phyloP scores from a whole-genome alignment of 2,329 filamentous ascomycete genomes.

The Remersonia thermophila region DNA sequence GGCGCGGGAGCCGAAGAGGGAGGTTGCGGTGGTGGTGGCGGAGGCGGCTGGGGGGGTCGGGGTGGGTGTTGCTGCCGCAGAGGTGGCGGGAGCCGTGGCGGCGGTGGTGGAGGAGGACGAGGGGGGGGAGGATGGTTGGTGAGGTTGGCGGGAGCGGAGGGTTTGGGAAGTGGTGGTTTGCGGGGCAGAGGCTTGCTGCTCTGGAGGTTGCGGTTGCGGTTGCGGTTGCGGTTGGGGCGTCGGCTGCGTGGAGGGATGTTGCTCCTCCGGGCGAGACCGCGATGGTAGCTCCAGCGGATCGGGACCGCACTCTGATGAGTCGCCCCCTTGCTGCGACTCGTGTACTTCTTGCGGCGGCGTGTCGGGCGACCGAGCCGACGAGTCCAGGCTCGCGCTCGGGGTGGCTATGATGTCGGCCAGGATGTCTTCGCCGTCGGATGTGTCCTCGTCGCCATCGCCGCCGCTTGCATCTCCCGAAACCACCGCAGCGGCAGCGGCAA shows the following conservation, averaged over 20 bases:
- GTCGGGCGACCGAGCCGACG: conserved; percentile 20
- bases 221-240: neutral
- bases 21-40: conserved; percentile 3
- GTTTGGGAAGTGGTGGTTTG: conserved; percentile 23
- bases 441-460: conserved; percentile 29
- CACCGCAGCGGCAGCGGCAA: conserved; percentile 21
- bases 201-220: neutral
- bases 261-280: neutral
- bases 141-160: conserved; percentile 18
- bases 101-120: neutral
- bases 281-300: conserved; percentile 1
- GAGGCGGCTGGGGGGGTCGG: conserved; percentile 4
- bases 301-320: conserved; percentile 1
- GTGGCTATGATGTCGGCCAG: conserved; percentile 42
- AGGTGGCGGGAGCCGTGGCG: no score
- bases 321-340: conserved; percentile 2
- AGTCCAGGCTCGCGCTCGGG: conserved; percentile 39
- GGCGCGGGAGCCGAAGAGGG: conserved; percentile 13
- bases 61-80: neutral
- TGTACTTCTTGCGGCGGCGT: conserved; percentile 14
- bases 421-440: conserved; percentile 45
- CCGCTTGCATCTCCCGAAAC: conserved; percentile 18
- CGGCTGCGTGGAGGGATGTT: neutral
- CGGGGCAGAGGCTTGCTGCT: no score
- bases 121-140: neutral